Evolutionary conservation across 768 basidiomycete species (phyloP), one percentile per base, ranked within the genome.

Genomic region (Suillus sp.): DNA sequence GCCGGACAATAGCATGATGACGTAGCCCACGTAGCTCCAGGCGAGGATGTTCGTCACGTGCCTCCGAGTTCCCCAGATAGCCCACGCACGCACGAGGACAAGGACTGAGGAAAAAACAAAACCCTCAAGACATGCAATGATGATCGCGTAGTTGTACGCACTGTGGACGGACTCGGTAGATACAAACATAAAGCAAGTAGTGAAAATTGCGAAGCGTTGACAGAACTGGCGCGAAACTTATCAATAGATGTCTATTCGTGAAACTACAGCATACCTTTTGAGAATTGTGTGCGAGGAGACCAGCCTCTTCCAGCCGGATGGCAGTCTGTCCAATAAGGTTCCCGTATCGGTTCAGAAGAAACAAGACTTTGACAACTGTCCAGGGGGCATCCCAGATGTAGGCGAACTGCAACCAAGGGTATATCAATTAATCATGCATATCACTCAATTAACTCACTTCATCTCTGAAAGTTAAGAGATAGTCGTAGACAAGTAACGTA

Each of bases 361-460:
- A 69, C 4, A 61, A 2, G 0, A 48, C 30, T 61, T 65, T 69
- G 11, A 61, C 54, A 9, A 27, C 20, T 7, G 63, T 64, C 67
- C 63, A 66, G 5, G 65, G 67, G 3, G 65, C 60, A 11, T 57
- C 16, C 69, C 69, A 69, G 51, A 69, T 63, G 45, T 65, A 68
- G 27, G 62, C 32, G 55, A 63, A 48, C 68, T 68, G n/a, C 25
- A 22, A n/a, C 14, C 18, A 32, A 58, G 37, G n/a, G 11, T 55
- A 38, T 18, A 30, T 51, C 35, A 7, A 48, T 50, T 5, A 38
- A 22, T 4, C 2, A 14, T n/a, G 25, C 9, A 30, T 35, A n/a
- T 6, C 40, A 56, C 4, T 20, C 16, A n/a, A 9, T 10, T 27
- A 48, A 60, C 65, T 7, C 25, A 68, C 69, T 58, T 69, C 69